These are phyloP conservation scores for Diatrype stigma DNA, from an alignment of 2,329 filamentous ascomycete genomes.

Conservation along the genomic window DNA sequence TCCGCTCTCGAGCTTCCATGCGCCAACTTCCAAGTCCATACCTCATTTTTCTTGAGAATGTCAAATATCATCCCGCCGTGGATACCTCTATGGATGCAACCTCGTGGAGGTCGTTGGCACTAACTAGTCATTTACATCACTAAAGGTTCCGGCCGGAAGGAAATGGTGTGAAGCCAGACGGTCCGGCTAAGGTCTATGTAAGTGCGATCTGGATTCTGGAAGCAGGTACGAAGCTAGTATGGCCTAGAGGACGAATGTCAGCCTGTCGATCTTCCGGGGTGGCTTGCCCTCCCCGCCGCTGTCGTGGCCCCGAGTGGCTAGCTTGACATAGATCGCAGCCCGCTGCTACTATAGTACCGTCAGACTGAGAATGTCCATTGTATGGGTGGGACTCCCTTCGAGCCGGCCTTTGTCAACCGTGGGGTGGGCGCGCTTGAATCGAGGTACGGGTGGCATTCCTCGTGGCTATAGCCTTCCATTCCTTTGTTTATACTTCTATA, in stretches of 20 bases:
- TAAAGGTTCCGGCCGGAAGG: constrained; percentile 4
- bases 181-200: constrained; percentile 1
- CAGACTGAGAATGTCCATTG: background rate
- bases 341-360: background rate
- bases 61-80: background rate
- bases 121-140: background rate
- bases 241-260: background rate
- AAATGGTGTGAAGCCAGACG: constrained; percentile 6
- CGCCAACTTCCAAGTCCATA: background rate
- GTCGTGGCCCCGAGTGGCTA: constrained; percentile 16
- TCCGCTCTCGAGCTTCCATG: background rate
- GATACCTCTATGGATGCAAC: background rate
- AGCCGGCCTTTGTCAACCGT: background rate
- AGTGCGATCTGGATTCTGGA: constrained; percentile 14
- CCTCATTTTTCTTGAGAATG: background rate
- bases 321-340: constrained; percentile 9
- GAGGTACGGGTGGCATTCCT: constrained; percentile 4
- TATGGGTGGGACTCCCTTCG: background rate
- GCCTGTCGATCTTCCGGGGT: constrained; percentile 11
- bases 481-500: constrained; percentile 16
- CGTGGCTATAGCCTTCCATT: constrained; percentile 9
- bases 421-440: background rate
- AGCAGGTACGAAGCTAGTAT: constrained; percentile 6
- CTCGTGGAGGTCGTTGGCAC: background rate
- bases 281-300: constrained; percentile 9